Evolutionary conservation across 2,329 filamentous ascomycete species (phyloP).

Genomic region (Periconia digitata): DNA sequence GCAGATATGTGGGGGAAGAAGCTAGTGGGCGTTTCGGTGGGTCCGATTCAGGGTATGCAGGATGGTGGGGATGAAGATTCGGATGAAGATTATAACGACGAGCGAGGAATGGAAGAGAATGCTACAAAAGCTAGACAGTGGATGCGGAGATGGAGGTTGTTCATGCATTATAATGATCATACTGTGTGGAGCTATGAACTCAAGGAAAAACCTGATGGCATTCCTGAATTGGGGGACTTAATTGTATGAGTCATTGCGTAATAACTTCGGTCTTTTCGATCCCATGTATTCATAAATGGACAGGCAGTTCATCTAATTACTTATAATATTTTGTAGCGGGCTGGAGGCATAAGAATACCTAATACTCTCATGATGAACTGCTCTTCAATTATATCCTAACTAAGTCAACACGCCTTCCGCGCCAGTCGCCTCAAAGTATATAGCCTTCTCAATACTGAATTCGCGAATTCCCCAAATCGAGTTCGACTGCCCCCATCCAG

Average conservation of each 20-base stretch:
- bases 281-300: too few relatives aligned
- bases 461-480: slow-evolving; percentile 22
- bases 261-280: not conserved
- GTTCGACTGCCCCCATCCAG: slow-evolving; percentile 21
- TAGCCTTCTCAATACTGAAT: slow-evolving; percentile 17
- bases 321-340: too few relatives aligned
- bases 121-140: not conserved
- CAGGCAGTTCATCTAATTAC: too few relatives aligned
- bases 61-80: slow-evolving; percentile 14
- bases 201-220: slow-evolving; percentile 20
- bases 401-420: too few relatives aligned
- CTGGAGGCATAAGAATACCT: too few relatives aligned
- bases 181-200: slow-evolving; percentile 71
- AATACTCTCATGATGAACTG: too few relatives aligned
- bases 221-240: slow-evolving; percentile 21
- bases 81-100: slow-evolving; percentile 28
- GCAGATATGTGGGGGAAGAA: slow-evolving; percentile 32
- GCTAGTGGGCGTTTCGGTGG: slow-evolving; percentile 68
- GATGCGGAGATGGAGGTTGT: slow-evolving; percentile 61
- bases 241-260: slow-evolving; percentile 19
- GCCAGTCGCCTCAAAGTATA: too few relatives aligned
- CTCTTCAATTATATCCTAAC: too few relatives aligned
- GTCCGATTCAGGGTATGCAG: slow-evolving; percentile 59
- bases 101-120: not conserved
- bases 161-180: slow-evolving; percentile 73